These are phyloP conservation scores for Xylariaceae sp. DNA, from an alignment of 2,329 filamentous ascomycete species.

Conservation along the genomic window DNA sequence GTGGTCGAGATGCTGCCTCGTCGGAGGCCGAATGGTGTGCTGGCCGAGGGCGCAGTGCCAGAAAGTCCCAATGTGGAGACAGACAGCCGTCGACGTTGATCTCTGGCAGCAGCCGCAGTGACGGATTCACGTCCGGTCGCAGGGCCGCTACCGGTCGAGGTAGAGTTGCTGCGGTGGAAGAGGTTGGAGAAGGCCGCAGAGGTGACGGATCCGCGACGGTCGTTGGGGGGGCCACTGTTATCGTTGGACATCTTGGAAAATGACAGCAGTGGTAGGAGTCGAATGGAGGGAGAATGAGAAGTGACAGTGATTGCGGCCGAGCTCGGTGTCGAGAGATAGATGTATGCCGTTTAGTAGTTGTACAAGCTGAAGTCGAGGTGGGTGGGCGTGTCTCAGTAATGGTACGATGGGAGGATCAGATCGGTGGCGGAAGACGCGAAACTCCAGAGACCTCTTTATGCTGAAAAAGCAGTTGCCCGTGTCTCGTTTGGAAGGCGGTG, in stretches of 20 bases:
- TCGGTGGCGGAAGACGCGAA: too few relatives aligned
- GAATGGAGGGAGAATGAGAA: not conserved
- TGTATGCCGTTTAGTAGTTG: too few relatives aligned
- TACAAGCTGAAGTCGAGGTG: not conserved
- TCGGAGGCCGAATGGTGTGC: conserved; percentile 49
- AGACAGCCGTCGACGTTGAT: conserved; percentile 65
- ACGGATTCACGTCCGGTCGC: conserved; percentile 19
- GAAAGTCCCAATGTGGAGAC: conserved; percentile 72
- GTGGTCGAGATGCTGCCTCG: conserved; percentile 68
- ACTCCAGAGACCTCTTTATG: not conserved
- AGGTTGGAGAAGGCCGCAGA: conserved; percentile 54
- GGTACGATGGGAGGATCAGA: too few relatives aligned
- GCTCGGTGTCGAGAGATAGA: not conserved
- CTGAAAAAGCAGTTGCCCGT: not conserved
- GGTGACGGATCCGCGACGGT: conserved; percentile 54
- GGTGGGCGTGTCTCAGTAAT: not conserved
- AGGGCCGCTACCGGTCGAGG: conserved; percentile 34
- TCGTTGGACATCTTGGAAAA: conserved; percentile 30
- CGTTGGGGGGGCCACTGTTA: conserved; percentile 19
- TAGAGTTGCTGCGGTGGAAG: conserved; percentile 54
- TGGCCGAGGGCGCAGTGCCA: conserved; percentile 57
- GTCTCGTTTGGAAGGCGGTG: not conserved
- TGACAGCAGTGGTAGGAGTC: conserved; percentile 4
- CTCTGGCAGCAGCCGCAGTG: conserved; percentile 22
- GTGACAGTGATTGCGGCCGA: not conserved